These are phyloP conservation scores for Decorospora gaudefroyi DNA, from an alignment of 2,329 filamentous ascomycete species.

Conservation along the genomic window DNA sequence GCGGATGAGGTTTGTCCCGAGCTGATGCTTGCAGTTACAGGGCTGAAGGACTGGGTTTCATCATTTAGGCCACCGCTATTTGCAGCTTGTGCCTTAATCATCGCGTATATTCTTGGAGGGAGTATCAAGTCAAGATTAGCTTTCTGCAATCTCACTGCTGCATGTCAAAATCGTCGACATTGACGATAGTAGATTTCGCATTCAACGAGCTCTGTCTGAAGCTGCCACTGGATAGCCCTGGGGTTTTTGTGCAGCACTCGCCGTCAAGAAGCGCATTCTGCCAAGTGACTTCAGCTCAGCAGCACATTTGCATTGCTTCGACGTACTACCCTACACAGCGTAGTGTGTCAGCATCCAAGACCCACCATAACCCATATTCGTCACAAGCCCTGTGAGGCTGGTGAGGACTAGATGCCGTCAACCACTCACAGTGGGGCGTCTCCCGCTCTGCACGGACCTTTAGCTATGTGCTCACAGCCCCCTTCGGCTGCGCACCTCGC, in stretches of 20 bases:
- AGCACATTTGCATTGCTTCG: too few species aligned
- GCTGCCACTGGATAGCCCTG: too few species aligned
- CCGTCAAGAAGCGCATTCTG: too few species aligned
- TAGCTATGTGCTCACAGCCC: slow-evolving; percentile 21
- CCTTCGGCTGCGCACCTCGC: slow-evolving; percentile 16
- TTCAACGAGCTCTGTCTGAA: too few species aligned
- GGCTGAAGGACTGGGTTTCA: too few species aligned
- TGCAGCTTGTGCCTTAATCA: not conserved
- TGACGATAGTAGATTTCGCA: too few species aligned
- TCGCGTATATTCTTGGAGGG: not conserved
- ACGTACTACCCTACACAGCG: slow-evolving; percentile 12
- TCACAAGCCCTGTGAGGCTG: slow-evolving; percentile 32
- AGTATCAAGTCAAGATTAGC: not conserved
- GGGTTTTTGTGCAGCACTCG: too few species aligned
- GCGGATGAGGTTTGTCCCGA: not conserved
- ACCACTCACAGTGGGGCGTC: slow-evolving; percentile 9
- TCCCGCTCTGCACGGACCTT: slow-evolving; percentile 8
- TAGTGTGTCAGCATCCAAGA: slow-evolving; percentile 20
- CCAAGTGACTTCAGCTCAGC: too few species aligned
- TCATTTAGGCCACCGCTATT: too few species aligned
- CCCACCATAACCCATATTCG: slow-evolving; percentile 1
- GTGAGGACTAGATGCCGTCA: slow-evolving; percentile 18
- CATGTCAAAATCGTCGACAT: too few species aligned
- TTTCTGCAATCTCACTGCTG: not conserved
- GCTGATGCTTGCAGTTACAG: not conserved